Evolutionary conservation across 129 eudicot species (phyloP).

Genomic region (Oenanthe sinensis): DNA sequence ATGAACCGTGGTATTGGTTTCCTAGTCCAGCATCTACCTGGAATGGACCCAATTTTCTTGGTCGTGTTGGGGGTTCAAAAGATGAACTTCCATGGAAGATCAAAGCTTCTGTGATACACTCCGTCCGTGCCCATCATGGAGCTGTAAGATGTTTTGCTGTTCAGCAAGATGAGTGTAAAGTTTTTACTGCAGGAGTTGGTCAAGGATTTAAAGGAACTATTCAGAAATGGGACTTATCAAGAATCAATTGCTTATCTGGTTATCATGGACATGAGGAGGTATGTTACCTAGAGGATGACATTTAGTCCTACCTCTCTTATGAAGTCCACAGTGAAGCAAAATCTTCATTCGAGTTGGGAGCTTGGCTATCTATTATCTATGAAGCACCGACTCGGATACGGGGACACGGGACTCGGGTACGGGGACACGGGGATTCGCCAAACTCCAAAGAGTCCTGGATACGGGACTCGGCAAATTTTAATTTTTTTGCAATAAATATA

Average conservation of each 20-base stretch:
- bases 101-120: conserved; percentile 74
- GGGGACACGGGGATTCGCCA: too few relatives aligned
- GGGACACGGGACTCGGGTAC: too few relatives aligned
- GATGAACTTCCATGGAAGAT: conserved; percentile 96
- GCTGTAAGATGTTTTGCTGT: conserved; percentile 79
- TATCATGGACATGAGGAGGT: conserved; percentile 99
- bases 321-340: not conserved
- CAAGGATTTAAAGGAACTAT: conserved; percentile 94
- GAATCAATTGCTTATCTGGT: conserved; percentile 50
- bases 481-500: too few relatives aligned
- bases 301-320: not conserved
- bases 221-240: conserved; percentile 86
- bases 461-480: too few relatives aligned
- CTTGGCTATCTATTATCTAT: not conserved
- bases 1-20: conserved; percentile 94
- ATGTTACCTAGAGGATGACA: conserved; percentile 20
- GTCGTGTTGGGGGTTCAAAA: conserved; percentile 66
- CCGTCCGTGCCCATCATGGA: conserved; percentile 90
- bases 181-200: conserved; percentile 92
- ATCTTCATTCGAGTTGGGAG: not conserved
- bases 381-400: too few relatives aligned
- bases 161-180: conserved; percentile 64
- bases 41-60: conserved; percentile 74
- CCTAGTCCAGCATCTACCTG: conserved; percentile 82
- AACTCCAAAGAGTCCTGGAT: too few relatives aligned